These are phyloP conservation scores for Xylaria curta DNA, from an alignment of 495 filamentous ascomycete species.

Conservation along the genomic window DNA sequence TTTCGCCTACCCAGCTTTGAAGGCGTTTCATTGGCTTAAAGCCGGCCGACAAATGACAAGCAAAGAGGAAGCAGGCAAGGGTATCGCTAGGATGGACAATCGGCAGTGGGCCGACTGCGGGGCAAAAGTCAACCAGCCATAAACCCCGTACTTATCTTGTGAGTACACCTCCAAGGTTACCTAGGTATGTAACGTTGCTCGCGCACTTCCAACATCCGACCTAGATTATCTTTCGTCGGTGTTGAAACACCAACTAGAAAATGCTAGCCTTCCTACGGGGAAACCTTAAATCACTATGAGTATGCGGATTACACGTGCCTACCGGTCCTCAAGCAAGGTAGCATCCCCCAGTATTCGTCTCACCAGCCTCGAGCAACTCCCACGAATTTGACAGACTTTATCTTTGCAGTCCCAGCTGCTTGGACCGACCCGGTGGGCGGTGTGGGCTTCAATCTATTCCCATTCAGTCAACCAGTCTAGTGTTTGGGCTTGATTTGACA, in stretches of 20 bases:
- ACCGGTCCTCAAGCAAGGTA: not conserved
- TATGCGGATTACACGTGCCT: not conserved
- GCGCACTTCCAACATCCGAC: not conserved
- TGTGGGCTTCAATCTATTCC: not conserved
- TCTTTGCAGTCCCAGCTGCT: conserved; percentile 10
- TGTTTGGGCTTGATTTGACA: not conserved
- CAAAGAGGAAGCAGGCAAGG: conserved; percentile 29
- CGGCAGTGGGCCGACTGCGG: conserved; percentile 18
- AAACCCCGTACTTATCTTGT: conserved; percentile 1
- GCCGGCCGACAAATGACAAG: not conserved
- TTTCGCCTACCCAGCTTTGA: not conserved
- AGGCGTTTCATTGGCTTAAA: conserved; percentile 15
- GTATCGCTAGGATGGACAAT: not conserved
- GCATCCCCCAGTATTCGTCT: not conserved
- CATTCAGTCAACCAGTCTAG: not conserved
- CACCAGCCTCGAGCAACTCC: not conserved
- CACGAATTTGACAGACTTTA: not conserved
- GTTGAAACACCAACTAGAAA: not conserved
- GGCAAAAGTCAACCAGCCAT: conserved; percentile 10
- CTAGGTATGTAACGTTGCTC: conserved; percentile 30
- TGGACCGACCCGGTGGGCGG: not conserved
- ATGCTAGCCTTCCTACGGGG: not conserved
- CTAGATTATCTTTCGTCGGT: not conserved
- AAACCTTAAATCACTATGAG: not conserved
- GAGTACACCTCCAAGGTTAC: not conserved